Conservation (phyloP, 2,329 filamentous ascomycete species). For the Sarocladiaceae sp. region DNA sequence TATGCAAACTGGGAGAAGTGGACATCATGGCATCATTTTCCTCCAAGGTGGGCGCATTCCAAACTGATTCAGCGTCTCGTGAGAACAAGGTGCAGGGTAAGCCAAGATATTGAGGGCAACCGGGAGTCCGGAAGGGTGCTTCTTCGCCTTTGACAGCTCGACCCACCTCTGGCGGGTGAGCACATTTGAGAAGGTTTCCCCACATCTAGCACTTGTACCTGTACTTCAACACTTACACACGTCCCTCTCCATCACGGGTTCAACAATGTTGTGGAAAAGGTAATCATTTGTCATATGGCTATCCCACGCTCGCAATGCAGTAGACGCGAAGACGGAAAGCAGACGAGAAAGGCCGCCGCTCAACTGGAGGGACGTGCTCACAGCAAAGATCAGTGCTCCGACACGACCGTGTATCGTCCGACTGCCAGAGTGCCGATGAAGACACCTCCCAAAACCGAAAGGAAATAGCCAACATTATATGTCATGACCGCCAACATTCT, state of each 20-base stretch:
- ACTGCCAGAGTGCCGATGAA: constrained; percentile 83
- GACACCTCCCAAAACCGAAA: constrained; percentile 69
- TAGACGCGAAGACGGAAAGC: background rate
- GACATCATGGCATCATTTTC: no score
- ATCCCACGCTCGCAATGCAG: background rate
- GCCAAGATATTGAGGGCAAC: no score
- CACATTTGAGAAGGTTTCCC: constrained; percentile 47
- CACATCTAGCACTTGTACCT: constrained; percentile 24
- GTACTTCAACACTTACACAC: constrained; percentile 20
- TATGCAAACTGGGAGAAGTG: no score
- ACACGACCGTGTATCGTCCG: constrained; percentile 56
- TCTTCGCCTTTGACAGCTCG: no score
- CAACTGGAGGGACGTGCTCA: no score
- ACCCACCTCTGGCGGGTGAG: constrained; percentile 27
- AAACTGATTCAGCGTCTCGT: no score
- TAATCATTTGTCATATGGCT: no score
- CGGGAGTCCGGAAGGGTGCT: no score
- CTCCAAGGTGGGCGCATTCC: no score
- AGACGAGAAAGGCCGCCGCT: no score
- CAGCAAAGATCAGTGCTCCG: constrained; percentile 46
- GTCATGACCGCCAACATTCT: constrained; percentile 95
- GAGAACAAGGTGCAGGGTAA: no score
- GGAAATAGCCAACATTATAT: constrained; percentile 78
- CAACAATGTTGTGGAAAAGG: no score
- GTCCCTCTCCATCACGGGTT: background rate